Evolutionary conservation across 2,329 filamentous ascomycete species (phyloP), one percentile per base, ranked within the genome.

Genomic region (Fusarium algeriense): DNA sequence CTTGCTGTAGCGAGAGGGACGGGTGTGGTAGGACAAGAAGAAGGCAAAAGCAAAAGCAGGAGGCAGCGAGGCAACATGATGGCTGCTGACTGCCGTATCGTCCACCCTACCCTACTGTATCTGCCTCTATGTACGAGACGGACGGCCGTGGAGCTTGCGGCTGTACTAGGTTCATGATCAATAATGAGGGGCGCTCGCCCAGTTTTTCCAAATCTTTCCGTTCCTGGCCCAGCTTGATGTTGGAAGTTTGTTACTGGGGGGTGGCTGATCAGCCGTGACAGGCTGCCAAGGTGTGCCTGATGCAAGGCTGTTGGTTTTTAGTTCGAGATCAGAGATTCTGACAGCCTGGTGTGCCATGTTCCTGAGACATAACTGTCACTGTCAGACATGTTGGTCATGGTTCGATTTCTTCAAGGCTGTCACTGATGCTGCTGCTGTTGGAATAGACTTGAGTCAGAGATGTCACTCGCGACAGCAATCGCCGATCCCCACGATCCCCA

Each of bases 1-100:
- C 69, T 73, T 76, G 66, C 48, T 76, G 68, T 76, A 76, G 74
- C 74, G 67, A 68, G 49, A 65, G 63, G 69, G 57, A 62, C 40
- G 55, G 46, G 60, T 62, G 65, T 64, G 71, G 70, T 69, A 62
- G 58, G 66, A 70, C 59, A 62, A 66, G 45, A 52, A 48, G 41
- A 56, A 41, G 17, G 32, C 48, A 26, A 26, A 26, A 32, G 38
- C 34, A 41, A 67, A 69, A 59, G 37, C 52, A 62, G 55, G 46
- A 57, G 53, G 57, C 46, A 60, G 64, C 44, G 44, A 56, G 61
- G 38, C 38, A 65, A 69, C 69, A 65, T 67, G 46, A 72, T 53
- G 55, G 61, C 69, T 70, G 64, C 53, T 59, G 53, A 60, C 69
- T 68, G 64, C 55, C 50, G 62, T 73, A 66, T 56, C 59, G 60